phyloP scores from a whole-genome alignment of 441 rosid genomes.

The Theobroma grandiflorum region DNA sequence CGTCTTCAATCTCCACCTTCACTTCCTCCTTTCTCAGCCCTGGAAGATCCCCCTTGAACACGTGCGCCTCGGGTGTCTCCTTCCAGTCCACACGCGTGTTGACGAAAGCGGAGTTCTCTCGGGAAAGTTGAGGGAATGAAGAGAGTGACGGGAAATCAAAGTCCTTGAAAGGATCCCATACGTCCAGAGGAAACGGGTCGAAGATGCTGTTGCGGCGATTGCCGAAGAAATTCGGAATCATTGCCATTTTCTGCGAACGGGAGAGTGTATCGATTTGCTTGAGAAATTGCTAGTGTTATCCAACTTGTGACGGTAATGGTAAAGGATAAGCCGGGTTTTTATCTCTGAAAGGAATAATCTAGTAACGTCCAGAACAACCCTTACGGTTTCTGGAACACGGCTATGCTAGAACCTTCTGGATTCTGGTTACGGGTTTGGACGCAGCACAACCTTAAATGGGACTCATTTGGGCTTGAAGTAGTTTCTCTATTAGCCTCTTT shows the following conservation, averaged over 20 bases:
- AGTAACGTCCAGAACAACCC: background rate
- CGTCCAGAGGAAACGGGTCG: slow-evolving; percentile 45
- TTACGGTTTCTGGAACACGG: background rate
- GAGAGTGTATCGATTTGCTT: background rate
- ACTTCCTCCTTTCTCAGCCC: slow-evolving; percentile 53
- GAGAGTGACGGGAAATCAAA: slow-evolving; percentile 21
- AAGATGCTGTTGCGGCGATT: slow-evolving; percentile 35
- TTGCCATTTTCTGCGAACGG: slow-evolving; percentile 28
- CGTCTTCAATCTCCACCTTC: slow-evolving; percentile 55
- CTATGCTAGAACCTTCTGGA: background rate
- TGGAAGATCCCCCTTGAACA: slow-evolving; percentile 57
- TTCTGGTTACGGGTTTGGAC: too few relatives aligned
- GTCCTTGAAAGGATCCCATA: slow-evolving; percentile 46
- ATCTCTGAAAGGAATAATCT: background rate
- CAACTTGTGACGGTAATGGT: background rate
- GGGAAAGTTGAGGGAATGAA: background rate
- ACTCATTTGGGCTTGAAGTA: background rate
- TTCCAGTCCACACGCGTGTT: slow-evolving; percentile 53
- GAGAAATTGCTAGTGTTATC: background rate
- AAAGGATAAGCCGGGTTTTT: background rate
- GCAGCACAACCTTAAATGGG: background rate
- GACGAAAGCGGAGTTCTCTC: slow-evolving; percentile 34
- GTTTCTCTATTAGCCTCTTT: background rate
- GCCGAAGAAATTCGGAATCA: slow-evolving; percentile 45
- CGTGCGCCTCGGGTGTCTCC: slow-evolving; percentile 55